phyloP scores from a whole-genome alignment of 768 basidiomycete genomes.

The Lactarius indigo region DNA sequence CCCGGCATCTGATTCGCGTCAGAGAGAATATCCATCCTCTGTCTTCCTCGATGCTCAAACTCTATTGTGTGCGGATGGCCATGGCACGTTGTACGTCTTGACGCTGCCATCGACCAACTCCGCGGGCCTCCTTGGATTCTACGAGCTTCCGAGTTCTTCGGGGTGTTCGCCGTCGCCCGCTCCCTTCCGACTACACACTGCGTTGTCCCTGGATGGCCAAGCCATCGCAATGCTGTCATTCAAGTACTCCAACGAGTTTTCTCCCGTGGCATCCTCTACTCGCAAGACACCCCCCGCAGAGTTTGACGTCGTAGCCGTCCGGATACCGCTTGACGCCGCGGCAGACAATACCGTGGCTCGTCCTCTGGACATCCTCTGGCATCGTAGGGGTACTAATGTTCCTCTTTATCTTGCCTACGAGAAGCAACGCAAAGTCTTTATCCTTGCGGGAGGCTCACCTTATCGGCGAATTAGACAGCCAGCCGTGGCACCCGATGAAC shows the following conservation, averaged over 20 bases:
- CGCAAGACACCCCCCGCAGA: conserved; percentile 34
- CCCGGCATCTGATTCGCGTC: conserved; percentile 37
- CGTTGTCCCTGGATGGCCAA: conserved; percentile 35
- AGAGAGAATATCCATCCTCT: conserved; percentile 74
- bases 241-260: conserved; percentile 34
- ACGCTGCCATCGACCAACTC: conserved; percentile 38
- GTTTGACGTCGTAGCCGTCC: conserved; percentile 67
- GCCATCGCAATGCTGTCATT: conserved; percentile 58
- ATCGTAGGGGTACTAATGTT: conserved; percentile 64
- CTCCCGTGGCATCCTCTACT: neutral
- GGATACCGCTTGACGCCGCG: conserved; percentile 44
- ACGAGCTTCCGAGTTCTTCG: conserved; percentile 39
- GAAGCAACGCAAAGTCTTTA: conserved; percentile 41
- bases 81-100: conserved; percentile 63
- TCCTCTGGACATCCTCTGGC: conserved; percentile 61
- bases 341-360: conserved; percentile 34
- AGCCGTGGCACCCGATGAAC: conserved; percentile 44
- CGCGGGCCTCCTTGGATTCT: conserved; percentile 50
- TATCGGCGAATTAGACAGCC: conserved; percentile 45
- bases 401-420: conserved; percentile 57
- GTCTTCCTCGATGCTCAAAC: conserved; percentile 49
- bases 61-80: conserved; percentile 65
- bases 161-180: conserved; percentile 30
- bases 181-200: conserved; percentile 47
- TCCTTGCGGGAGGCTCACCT: conserved; percentile 55